Percentiles rank a stretch among this genome's conserved stretches.
These are phyloP conservation scores for Astrocystis sublimbata DNA, from an alignment of 495 filamentous ascomycete genomes.

Conservation along the genomic window DNA sequence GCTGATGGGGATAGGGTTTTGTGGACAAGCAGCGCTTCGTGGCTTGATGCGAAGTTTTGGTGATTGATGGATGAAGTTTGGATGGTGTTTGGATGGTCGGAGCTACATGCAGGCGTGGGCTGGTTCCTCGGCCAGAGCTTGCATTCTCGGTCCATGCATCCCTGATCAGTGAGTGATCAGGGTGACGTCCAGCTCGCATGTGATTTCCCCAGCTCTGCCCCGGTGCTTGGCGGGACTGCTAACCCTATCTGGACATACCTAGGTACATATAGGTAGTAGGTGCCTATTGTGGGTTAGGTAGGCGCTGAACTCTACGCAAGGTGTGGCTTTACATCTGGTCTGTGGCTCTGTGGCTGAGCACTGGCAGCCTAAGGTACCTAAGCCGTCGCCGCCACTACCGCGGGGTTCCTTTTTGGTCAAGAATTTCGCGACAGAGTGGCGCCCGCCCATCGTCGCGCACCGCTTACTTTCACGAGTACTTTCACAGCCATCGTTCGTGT, in stretches of 20 bases:
- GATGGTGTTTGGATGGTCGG: background rate
- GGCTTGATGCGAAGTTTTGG: background rate
- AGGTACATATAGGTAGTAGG: too few relatives aligned
- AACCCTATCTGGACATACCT: background rate
- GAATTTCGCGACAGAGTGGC: constrained; percentile 12
- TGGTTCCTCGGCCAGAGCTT: constrained; percentile 33
- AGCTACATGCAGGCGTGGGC: background rate
- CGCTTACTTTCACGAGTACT: background rate
- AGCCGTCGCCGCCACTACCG: background rate
- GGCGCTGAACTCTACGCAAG: too few relatives aligned
- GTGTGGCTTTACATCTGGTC: background rate
- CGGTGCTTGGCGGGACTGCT: background rate
- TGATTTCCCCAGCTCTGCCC: constrained; percentile 33
- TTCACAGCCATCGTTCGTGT: background rate
- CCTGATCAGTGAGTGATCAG: too few relatives aligned
- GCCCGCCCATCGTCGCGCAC: background rate
- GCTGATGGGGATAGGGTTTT: background rate
- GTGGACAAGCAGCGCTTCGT: background rate
- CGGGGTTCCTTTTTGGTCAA: constrained; percentile 13
- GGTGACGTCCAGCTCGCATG: constrained; percentile 36
- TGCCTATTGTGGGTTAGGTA: too few relatives aligned
- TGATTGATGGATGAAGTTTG: constrained; percentile 10
- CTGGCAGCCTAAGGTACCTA: background rate
- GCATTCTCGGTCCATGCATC: constrained; percentile 19
- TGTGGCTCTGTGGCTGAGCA: background rate